These are phyloP conservation scores for Zygosaccharomyces sapae DNA, from an alignment of 1,139 yeast species.

Conservation along the genomic window DNA sequence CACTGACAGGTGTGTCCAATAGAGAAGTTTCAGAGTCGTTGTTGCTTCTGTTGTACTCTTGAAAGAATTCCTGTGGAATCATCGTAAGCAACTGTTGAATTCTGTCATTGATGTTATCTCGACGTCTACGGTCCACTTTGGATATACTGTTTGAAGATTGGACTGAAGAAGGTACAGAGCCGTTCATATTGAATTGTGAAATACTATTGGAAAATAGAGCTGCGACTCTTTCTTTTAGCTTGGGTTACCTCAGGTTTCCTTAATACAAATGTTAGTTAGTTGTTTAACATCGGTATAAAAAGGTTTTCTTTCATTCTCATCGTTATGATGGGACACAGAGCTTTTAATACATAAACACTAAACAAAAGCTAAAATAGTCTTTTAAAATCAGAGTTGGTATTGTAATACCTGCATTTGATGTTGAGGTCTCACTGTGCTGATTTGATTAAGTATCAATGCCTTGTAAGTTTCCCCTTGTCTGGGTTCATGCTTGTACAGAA, in stretches of 20 bases:
- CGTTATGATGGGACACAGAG: too few relatives aligned
- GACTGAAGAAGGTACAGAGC: conserved; percentile 19
- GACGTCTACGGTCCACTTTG: conserved; percentile 46
- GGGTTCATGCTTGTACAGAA: conserved; percentile 19
- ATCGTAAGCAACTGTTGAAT: conserved; percentile 74
- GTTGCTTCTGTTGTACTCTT: conserved; percentile 28
- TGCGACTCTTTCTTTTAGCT: background rate
- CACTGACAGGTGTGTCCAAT: conserved; percentile 72
- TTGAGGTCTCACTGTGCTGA: conserved; percentile 28
- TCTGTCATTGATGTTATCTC: conserved; percentile 86
- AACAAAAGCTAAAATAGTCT: background rate
- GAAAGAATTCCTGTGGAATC: conserved; percentile 62
- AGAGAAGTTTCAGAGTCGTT: conserved; percentile 65
- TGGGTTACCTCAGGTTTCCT: too few relatives aligned
- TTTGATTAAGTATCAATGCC: conserved; percentile 22
- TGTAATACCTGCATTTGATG: conserved; percentile 27
- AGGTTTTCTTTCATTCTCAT: background rate
- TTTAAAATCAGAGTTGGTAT: conserved; percentile 23
- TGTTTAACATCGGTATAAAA: too few relatives aligned
- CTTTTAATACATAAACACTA: background rate
- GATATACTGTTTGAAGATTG: conserved; percentile 19
- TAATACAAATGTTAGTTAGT: too few relatives aligned
- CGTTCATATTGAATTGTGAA: conserved; percentile 2
- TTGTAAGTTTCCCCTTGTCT: conserved; percentile 17
- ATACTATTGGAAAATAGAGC: background rate